Conservation (phyloP, 2,329 filamentous ascomycete species). For the Claviceps fusiformis region DNA sequence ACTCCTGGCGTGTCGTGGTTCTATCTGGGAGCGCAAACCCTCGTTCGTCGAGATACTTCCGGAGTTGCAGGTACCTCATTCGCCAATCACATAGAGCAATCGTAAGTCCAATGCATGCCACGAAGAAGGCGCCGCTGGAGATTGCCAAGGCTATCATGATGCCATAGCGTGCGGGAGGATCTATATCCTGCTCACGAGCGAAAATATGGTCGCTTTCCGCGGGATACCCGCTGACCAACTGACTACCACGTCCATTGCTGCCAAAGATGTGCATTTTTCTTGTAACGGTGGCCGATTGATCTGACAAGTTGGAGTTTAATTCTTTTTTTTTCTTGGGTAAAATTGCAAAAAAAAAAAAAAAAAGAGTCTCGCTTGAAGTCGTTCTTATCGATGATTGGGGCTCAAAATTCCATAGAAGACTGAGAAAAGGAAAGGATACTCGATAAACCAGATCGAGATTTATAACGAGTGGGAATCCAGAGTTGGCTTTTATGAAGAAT, state of each 20-base stretch:
- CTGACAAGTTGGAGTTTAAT: not conserved
- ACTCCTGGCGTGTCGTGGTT: not conserved
- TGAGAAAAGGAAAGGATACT: not conserved
- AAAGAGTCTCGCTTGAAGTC: not conserved
- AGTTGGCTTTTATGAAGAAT: not conserved
- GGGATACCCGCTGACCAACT: not conserved
- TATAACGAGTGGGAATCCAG: not conserved
- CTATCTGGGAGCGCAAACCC: constrained; percentile 1
- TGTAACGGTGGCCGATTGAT: not conserved
- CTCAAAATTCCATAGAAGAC: not conserved
- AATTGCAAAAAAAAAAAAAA: too few species aligned
- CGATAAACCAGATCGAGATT: not conserved
- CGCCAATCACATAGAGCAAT: constrained; percentile 7
- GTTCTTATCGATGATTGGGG: not conserved
- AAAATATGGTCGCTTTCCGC: not conserved
- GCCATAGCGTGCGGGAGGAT: constrained; percentile 3
- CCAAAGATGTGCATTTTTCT: not conserved
- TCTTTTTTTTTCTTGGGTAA: not conserved
- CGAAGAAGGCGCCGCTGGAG: constrained; percentile 6
- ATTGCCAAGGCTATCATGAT: constrained; percentile 7
- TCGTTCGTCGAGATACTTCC: constrained; percentile 5
- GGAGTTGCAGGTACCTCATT: constrained; percentile 5
- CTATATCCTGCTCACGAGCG: constrained; percentile 4
- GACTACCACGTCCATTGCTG: not conserved
- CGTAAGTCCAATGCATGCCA: constrained; percentile 5